Evolutionary conservation across 106 monocot genomes (phyloP).

Genomic region (Dactylorhiza incarnata): DNA sequence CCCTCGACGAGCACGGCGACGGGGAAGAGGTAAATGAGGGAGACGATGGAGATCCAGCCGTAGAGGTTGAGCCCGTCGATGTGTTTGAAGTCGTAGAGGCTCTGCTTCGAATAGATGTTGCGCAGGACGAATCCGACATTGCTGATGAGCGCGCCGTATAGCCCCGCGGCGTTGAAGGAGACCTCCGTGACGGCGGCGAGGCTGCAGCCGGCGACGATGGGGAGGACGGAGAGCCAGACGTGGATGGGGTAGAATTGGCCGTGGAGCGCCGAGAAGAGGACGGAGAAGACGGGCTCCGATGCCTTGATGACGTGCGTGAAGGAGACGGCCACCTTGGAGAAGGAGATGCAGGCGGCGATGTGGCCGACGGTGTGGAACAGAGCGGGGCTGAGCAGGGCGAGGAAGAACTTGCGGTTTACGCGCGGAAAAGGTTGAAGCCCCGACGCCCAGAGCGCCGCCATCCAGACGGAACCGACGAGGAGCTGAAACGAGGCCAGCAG

Average conservation of each 20-base stretch:
- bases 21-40: constrained; percentile 41
- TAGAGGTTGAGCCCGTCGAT: constrained; percentile 52
- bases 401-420: constrained; percentile 24
- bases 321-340: constrained; percentile 58
- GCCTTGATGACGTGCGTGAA: constrained; percentile 66
- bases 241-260: constrained; percentile 35
- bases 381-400: constrained; percentile 42
- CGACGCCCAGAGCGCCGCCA: constrained; percentile 36
- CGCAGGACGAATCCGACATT: constrained; percentile 55
- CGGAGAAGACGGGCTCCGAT: constrained; percentile 59
- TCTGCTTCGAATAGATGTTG: constrained; percentile 56
- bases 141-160: constrained; percentile 51
- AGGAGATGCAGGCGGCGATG: constrained; percentile 49
- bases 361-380: constrained; percentile 67
- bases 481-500: constrained; percentile 64
- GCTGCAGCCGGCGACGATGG: constrained; percentile 31
- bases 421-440: constrained; percentile 32
- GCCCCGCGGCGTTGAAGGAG: constrained; percentile 33
- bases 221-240: constrained; percentile 35
- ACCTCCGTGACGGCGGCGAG: constrained; percentile 41
- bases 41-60: constrained; percentile 46
- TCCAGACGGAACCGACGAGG: constrained; percentile 48
- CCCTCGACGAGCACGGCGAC: constrained; percentile 54
- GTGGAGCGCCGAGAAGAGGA: constrained; percentile 34
- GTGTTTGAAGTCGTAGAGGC: constrained; percentile 35